Evolutionary conservation across 148 eudicot species (phyloP), one percentile per base, ranked within the genome.

Genomic region (Cornus florida): DNA sequence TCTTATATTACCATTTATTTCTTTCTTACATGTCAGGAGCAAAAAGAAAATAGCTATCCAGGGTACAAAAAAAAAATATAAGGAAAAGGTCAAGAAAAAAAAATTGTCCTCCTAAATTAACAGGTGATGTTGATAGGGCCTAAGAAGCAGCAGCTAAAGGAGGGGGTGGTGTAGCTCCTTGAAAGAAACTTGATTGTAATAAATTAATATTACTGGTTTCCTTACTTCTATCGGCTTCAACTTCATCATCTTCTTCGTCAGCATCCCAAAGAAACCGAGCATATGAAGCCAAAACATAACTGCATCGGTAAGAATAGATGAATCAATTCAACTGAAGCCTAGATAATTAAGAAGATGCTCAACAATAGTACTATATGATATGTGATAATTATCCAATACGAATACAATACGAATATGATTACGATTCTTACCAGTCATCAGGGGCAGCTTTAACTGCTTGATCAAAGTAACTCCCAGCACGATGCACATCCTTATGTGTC

Each of bases 261-360:
- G 88, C 80, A 76, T 93, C 97, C 97, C 97, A 93, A 23, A 93
- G 90, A 82, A 93, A 93, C 28, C 72, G 88, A 9, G 97, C 97
- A 76, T 93, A 93, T 9, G 94, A 91, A n/a, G 93, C 97, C 71
- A 91, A 57, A 71, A 93, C 97, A 71, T 84, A 87, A 81, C 97
- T 92, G 91, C 83, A 75, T 35, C 50, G 31, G 33, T 81, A 33
- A 33, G 56, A 41, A 33, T 43, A 41, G 19, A 71, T 39, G 5
- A 56, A 41, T 56, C 20, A 48, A 56, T 59, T 59, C 72, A 79
- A 33, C 67, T n/a, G 6, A 20, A 41, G 32, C 59, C 46, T 6
- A 43, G 8, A 0, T 43, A 43, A 43, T 43, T 53, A 53, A 12
- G 59, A 11, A 16, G 16, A 53, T 3, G 19, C 19, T 53, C 19